A percentile compares a stretch with the other conserved stretches of the same genome.
phyloP scores from a whole-genome alignment of 2,329 filamentous ascomycete genomes.

The Trichoderma semiorbis region DNA sequence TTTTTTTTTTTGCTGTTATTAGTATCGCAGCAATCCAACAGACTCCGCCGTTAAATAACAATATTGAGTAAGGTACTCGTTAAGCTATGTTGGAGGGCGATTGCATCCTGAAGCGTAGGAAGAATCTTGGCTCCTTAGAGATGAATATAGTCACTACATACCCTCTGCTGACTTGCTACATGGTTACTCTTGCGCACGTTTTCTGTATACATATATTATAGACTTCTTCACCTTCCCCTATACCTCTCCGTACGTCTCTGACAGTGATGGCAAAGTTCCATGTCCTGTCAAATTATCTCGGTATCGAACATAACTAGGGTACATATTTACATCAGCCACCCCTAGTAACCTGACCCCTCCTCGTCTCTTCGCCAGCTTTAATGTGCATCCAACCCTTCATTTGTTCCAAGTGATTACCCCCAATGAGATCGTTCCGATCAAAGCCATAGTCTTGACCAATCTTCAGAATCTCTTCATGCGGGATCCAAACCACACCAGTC shows the following conservation, averaged over 20 bases:
- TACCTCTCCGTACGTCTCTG: neutral
- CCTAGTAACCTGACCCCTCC: neutral
- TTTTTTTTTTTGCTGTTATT: no score
- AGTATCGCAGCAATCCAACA: no score
- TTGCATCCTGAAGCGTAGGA: no score
- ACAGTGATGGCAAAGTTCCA: neutral
- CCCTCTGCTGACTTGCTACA: no score
- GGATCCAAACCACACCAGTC: conserved; percentile 17
- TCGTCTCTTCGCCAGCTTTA: neutral
- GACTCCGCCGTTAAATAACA: no score
- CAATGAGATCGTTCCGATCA: neutral
- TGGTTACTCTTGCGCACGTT: neutral
- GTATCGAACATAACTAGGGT: neutral
- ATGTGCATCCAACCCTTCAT: neutral
- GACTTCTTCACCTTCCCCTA: neutral
- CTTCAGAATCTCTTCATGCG: neutral
- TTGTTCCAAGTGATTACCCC: neutral
- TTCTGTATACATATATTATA: neutral
- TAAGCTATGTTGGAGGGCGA: no score
- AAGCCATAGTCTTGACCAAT: neutral
- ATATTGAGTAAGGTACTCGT: no score
- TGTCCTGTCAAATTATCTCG: neutral
- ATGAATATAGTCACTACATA: no score
- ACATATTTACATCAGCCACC: neutral
- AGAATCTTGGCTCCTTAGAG: no score